A percentile compares a stretch with the other conserved stretches of the same genome.
Evolutionary conservation across 441 rosid genomes (phyloP).

Genomic region (Populus hybrid): DNA sequence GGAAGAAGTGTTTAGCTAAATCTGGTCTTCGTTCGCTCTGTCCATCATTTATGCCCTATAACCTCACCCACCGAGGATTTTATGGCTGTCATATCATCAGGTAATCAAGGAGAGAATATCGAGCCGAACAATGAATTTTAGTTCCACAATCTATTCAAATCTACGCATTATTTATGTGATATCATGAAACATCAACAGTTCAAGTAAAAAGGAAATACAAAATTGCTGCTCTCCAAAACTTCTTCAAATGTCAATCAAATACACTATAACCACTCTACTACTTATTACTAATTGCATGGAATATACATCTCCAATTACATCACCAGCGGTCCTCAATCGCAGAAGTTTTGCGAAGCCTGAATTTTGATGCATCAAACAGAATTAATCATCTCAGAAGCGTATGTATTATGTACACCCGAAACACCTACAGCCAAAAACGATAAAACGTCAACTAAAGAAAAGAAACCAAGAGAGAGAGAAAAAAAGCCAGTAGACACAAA

Average conservation of each 20-base stretch:
- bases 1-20: background rate
- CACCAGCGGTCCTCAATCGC: background rate
- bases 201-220: background rate
- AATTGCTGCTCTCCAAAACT: background rate
- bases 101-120: background rate
- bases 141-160: background rate
- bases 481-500: background rate
- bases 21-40: background rate
- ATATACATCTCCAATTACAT: background rate
- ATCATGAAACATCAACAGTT: background rate
- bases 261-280: background rate
- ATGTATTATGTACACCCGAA: constrained; percentile 4
- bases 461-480: background rate
- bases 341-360: constrained; percentile 2
- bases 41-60: too few species aligned
- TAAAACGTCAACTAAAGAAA: background rate
- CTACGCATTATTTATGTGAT: background rate
- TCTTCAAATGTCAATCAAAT: constrained; percentile 4
- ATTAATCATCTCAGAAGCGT: background rate
- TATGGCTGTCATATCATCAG: background rate
- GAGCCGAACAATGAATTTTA: background rate
- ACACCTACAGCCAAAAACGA: constrained; percentile 1
- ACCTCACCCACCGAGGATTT: background rate
- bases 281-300: background rate
- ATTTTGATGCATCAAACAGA: background rate